These are phyloP conservation scores for Coelastrella sp. DNA, from an alignment of 139 green algal genomes.

Conservation along the genomic window DNA sequence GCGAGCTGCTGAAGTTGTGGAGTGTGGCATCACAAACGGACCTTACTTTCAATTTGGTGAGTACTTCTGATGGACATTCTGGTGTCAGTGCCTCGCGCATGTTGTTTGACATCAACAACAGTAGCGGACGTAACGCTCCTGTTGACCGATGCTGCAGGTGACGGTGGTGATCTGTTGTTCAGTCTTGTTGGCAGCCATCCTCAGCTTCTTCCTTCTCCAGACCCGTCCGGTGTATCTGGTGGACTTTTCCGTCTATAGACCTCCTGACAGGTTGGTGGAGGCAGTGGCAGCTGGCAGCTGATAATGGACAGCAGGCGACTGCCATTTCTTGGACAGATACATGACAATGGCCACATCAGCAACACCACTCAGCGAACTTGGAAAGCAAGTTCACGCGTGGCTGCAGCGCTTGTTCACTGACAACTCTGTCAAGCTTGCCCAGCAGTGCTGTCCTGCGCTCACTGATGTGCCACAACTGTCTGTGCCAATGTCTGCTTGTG, in stretches of 20 bases:
- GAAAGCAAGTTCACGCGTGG: too few species aligned
- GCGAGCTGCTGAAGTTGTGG: slow-evolving; percentile 79
- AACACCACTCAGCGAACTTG: too few species aligned
- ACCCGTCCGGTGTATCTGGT: slow-evolving; percentile 93
- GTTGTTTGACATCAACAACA: not conserved
- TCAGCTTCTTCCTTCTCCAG: slow-evolving; percentile 80
- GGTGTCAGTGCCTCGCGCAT: not conserved
- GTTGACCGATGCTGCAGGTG: slow-evolving; percentile 62
- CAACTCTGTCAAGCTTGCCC: too few species aligned
- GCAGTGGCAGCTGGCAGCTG: not conserved
- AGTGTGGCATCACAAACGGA: slow-evolving; percentile 80
- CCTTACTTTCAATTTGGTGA: slow-evolving; percentile 92
- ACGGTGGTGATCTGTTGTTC: slow-evolving; percentile 74
- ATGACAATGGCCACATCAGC: too few species aligned
- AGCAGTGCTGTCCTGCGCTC: not conserved
- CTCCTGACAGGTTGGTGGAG: slow-evolving; percentile 66
- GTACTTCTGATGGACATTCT: too few species aligned
- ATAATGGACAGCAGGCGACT: too few species aligned
- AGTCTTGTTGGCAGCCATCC: slow-evolving; percentile 70
- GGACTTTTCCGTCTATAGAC: slow-evolving; percentile 86
- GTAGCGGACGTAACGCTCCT: not conserved
- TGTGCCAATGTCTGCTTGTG: not conserved
- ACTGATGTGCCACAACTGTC: too few species aligned
- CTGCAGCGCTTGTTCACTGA: too few species aligned
- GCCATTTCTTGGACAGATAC: too few species aligned